Conservation (phyloP, 83 land plant species). For the Thuja plicata region DNA sequence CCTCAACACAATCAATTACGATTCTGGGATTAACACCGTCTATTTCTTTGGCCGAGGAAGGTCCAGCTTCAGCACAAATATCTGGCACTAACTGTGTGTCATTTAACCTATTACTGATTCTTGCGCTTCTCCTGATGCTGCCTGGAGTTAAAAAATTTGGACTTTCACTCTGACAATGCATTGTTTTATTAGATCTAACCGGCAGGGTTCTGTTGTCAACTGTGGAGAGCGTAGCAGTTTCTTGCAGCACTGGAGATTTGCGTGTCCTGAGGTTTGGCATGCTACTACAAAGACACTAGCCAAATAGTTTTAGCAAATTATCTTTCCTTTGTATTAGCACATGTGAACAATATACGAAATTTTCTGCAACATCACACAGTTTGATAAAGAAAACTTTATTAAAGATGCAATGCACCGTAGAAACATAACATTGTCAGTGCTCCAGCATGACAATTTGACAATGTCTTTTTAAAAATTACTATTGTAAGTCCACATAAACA, state of each 20-base stretch:
- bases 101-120: not conserved
- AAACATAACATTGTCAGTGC: too few species aligned
- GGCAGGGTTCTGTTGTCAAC: not conserved
- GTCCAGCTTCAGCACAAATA: not conserved
- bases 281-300: too few species aligned
- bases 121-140: conserved; percentile 1
- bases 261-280: not conserved
- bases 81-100: not conserved
- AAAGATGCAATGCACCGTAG: too few species aligned
- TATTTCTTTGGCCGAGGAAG: not conserved
- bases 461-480: too few species aligned
- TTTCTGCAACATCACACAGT: too few species aligned
- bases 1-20: not conserved
- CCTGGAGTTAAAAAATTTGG: not conserved
- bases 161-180: not conserved
- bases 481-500: too few species aligned
- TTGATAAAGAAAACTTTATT: too few species aligned
- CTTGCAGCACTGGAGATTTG: not conserved
- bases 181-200: not conserved
- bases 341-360: too few species aligned
- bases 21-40: not conserved
- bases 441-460: too few species aligned
- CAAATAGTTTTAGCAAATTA: too few species aligned
- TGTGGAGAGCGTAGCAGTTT: not conserved
- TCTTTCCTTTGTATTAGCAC: too few species aligned